Base-by-base conservation (phyloP, 2,329 filamentous ascomycete species). In the Teratosphaeria destructans region DNA sequence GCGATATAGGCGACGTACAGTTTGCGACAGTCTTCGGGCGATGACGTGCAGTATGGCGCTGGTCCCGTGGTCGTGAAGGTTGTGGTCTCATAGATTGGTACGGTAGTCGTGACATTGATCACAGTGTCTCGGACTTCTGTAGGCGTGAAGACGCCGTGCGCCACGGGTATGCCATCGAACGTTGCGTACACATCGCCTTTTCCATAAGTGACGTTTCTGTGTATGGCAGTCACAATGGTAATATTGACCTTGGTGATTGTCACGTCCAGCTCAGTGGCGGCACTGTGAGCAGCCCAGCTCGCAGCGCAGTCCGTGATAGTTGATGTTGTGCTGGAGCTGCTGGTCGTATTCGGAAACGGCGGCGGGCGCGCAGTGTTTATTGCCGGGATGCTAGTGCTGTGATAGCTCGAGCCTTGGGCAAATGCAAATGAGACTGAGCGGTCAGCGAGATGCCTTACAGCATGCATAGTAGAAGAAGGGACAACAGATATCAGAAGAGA, bases 131-230 rank as follows among this genome's bases (percentile, higher is more conserved):
- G 55, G 12, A 61, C 59, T 43, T 57, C 57, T 5, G 63, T 65
- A 34, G 58, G 57, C 23, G 60, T 61, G 43, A 66, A 65, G 12
- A 59, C 61, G 37, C 60, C 62, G 39, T 57, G 58, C 12, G 60
- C 64, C 19, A 62, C 52, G 5, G 62, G 59, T n/a, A 64, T 61
- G 55, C 56, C 59, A 37, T 57, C 32, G 19, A 26, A 52, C 5
- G 63, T 62, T 32, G 64, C 63, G 53, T 66, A 66, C 14, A 66
- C 63, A 52, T 64, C 60, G 11, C 59, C 64, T 16, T 58, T 63
- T n/a, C 64, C 64, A 54, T 62, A 64, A 1, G 60, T 60, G 7
- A 64, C 27, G 7, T 52, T 26, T 11, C n/a, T 35, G 23, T n/a
- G 19, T 23, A 39, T 16, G 12, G 56, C 43, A 12, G 59, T 59